Conservation (phyloP, 352 stramenopile species). For the Pythium guiyangense region DNA sequence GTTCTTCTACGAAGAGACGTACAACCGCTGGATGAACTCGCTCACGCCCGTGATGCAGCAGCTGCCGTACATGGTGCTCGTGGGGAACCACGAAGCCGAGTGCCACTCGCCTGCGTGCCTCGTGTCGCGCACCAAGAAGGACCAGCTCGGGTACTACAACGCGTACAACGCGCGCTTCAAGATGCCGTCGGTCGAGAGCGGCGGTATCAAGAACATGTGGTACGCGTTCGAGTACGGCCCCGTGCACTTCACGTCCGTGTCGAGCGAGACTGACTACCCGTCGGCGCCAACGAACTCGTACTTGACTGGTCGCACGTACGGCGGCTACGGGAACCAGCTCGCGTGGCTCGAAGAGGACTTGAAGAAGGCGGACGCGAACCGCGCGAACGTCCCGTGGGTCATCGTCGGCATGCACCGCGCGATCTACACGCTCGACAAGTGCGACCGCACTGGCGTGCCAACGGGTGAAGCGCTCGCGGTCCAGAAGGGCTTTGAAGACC, state of each 20-base stretch:
- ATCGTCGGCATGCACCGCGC: too few species aligned
- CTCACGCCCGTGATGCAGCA: constrained; percentile 41
- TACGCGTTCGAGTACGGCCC: constrained; percentile 84
- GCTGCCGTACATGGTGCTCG: constrained; percentile 82
- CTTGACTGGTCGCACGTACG: constrained; percentile 27
- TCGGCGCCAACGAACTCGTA: constrained; percentile 36
- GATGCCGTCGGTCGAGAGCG: constrained; percentile 73
- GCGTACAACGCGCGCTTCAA: constrained; percentile 84
- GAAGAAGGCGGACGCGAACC: constrained; percentile 39
- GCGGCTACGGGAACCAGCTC: constrained; percentile 44
- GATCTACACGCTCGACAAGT: too few species aligned
- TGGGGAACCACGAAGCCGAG: constrained; percentile 88
- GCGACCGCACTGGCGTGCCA: too few species aligned
- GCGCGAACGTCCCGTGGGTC: too few species aligned
- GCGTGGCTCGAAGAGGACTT: too few species aligned
- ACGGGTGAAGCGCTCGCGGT: too few species aligned
- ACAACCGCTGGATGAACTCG: constrained; percentile 81
- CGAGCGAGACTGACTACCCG: constrained; percentile 65
- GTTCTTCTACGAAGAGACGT: constrained; percentile 87
- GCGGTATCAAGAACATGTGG: constrained; percentile 76
- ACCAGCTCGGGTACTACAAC: constrained; percentile 71
- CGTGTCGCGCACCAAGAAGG: constrained; percentile 36
- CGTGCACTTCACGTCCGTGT: constrained; percentile 84
- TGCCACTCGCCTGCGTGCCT: constrained; percentile 70
- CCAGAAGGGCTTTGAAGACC: constrained; percentile 71